Conservation (phyloP, 108 stramenopile genomes). For the Fragilaria radians region DNA sequence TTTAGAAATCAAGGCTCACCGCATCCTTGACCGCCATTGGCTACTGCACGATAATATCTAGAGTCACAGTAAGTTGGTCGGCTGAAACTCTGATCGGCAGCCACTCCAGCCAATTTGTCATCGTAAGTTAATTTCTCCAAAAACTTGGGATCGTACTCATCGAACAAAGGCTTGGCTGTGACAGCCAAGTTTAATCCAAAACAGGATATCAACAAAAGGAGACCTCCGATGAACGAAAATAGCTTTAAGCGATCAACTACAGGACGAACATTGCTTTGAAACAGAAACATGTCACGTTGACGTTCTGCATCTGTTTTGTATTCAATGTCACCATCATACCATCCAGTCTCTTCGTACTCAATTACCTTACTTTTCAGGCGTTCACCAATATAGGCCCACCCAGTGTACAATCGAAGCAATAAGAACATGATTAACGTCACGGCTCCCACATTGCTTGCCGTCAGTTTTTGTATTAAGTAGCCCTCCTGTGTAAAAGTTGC, state of each 20-base stretch:
- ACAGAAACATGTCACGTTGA: conserved; percentile 70
- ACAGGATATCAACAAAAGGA: conserved; percentile 55
- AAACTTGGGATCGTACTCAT: conserved; percentile 82
- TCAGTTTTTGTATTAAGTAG: conserved; percentile 65
- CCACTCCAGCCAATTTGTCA: conserved; percentile 63
- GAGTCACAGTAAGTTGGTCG: conserved; percentile 79
- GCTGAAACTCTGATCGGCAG: conserved; percentile 56
- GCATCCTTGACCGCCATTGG: conserved; percentile 73
- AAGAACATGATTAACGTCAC: conserved; percentile 45
- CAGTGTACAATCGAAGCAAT: conserved; percentile 60
- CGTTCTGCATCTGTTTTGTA: conserved; percentile 64
- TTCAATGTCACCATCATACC: conserved; percentile 82
- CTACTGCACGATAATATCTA: conserved; percentile 81
- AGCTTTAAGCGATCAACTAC: conserved; percentile 65
- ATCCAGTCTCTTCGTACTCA: conserved; percentile 84
- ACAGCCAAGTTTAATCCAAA: conserved; percentile 55
- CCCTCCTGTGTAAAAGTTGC: conserved; percentile 75
- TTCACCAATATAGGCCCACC: conserved; percentile 80
- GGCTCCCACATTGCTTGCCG: conserved; percentile 71
- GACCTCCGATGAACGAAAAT: conserved; percentile 37
- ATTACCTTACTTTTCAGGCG: conserved; percentile 73
- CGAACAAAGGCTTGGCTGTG: conserved; percentile 54
- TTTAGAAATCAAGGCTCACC: not conserved
- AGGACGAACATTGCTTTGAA: conserved; percentile 63
- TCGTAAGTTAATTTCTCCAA: conserved; percentile 54